These are phyloP conservation scores for Hypomontagnella monticulosa DNA, from an alignment of 495 filamentous ascomycete species.

Conservation along the genomic window DNA sequence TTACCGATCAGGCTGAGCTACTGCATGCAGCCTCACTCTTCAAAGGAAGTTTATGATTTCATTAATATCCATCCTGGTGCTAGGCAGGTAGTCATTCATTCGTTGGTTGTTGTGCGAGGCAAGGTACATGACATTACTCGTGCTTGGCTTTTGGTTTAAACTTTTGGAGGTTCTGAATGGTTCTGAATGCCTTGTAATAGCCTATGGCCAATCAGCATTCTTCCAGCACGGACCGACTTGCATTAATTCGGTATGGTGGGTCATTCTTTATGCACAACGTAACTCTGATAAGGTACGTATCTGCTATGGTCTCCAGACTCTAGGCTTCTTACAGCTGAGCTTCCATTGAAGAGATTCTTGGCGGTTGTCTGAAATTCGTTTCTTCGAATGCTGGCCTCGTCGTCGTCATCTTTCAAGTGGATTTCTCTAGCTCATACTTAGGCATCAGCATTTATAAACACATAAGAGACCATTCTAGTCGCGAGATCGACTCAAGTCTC, in stretches of 20 bases:
- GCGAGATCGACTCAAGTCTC: neutral
- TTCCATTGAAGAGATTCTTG: slow-evolving; percentile 14
- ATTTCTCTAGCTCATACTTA: slow-evolving; percentile 20
- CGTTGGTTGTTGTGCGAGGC: neutral
- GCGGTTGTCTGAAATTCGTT: slow-evolving; percentile 34
- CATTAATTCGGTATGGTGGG: slow-evolving; percentile 14
- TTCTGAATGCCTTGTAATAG: slow-evolving; percentile 4
- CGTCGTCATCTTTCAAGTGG: slow-evolving; percentile 14
- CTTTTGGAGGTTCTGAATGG: neutral
- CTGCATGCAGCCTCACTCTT: slow-evolving; percentile 37
- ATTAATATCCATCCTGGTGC: slow-evolving; percentile 1
- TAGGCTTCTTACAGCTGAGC: neutral
- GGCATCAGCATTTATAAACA: slow-evolving; percentile 26
- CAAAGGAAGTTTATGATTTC: neutral
- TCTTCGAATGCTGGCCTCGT: slow-evolving; percentile 12
- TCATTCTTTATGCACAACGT: neutral
- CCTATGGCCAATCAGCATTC: slow-evolving; percentile 22
- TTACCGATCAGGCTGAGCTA: slow-evolving; percentile 33
- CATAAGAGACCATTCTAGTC: slow-evolving; percentile 20
- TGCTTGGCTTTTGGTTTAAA: neutral
- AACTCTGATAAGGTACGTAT: slow-evolving; percentile 3
- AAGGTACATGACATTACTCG: neutral
- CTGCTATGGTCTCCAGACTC: neutral
- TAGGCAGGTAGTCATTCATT: too few species aligned
- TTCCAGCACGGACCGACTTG: slow-evolving; percentile 13